Percentiles rank a stretch among this genome's conserved stretches.
Evolutionary conservation across 805 yeast genomes (phyloP).

Genomic region (Myxozyma monticola): DNA sequence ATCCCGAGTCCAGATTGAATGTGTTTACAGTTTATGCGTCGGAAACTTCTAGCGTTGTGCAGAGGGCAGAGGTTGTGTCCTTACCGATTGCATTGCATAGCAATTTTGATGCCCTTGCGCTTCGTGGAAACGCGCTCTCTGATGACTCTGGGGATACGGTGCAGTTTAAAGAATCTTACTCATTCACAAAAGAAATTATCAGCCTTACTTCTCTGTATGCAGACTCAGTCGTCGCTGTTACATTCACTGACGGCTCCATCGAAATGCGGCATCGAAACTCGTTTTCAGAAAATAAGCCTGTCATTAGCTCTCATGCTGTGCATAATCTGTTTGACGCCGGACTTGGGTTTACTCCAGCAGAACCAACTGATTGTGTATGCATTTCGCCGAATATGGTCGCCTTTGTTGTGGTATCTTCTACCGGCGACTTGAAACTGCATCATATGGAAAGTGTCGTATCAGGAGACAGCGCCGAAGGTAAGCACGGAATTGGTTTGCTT

Average conservation of each 20-base stretch:
- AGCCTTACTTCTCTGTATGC: constrained; percentile 9
- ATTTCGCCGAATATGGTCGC: constrained; percentile 40
- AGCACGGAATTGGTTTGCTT: neutral
- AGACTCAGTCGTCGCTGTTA: constrained; percentile 12
- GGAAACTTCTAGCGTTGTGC: constrained; percentile 10
- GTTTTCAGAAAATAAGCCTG: constrained; percentile 7
- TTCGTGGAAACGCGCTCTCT: constrained; percentile 15
- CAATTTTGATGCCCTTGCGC: constrained; percentile 25
- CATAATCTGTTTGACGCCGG: constrained; percentile 32
- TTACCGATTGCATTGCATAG: constrained; percentile 23
- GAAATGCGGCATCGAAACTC: constrained; percentile 20
- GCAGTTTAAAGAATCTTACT: constrained; percentile 6
- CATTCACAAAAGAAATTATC: constrained; percentile 6
- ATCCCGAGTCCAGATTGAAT: constrained; percentile 27
- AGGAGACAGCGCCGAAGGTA: constrained; percentile 12
- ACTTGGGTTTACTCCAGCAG: constrained; percentile 29
- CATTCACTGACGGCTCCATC: constrained; percentile 25
- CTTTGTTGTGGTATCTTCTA: constrained; percentile 30
- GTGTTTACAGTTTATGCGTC: constrained; percentile 18
- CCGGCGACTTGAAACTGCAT: constrained; percentile 27
- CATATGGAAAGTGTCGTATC: constrained; percentile 19
- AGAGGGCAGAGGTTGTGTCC: constrained; percentile 18
- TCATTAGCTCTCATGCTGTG: constrained; percentile 21
- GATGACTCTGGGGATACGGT: constrained; percentile 22
- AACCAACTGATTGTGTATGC: constrained; percentile 31